phyloP scores from a whole-genome alignment of 805 yeast genomes.

The Candida golubevii region DNA sequence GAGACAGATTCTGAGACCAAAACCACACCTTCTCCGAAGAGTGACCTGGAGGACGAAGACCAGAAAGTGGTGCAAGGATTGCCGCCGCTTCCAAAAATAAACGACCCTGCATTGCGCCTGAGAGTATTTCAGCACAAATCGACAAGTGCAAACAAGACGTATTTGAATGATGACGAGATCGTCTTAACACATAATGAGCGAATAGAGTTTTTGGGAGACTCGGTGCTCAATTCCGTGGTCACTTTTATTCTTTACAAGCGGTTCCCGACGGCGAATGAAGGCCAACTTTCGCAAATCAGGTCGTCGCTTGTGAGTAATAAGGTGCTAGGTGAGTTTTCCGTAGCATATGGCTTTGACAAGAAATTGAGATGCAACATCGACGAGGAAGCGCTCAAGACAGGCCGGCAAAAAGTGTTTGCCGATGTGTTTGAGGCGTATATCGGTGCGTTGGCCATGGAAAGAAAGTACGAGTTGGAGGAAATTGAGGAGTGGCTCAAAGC shows the following conservation, averaged over 20 bases:
- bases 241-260: constrained; percentile 61
- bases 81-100: constrained; percentile 71
- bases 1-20: neutral
- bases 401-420: constrained; percentile 70
- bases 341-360: constrained; percentile 61
- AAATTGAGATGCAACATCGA: constrained; percentile 49
- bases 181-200: constrained; percentile 75
- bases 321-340: constrained; percentile 66
- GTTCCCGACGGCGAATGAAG: constrained; percentile 75
- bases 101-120: constrained; percentile 52
- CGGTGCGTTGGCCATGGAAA: constrained; percentile 73
- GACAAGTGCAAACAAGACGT: constrained; percentile 52
- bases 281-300: constrained; percentile 69
- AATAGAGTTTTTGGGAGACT: constrained; percentile 87
- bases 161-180: constrained; percentile 53
- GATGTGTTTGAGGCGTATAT: constrained; percentile 93
- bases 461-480: constrained; percentile 41
- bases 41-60: neutral
- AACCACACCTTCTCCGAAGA: neutral
- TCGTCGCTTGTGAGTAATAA: constrained; percentile 69
- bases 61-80: constrained; percentile 14
- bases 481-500: constrained; percentile 55
- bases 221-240: constrained; percentile 69
- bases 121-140: constrained; percentile 84
- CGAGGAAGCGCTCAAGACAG: constrained; percentile 41